Percentiles rank a stretch among this genome's conserved stretches.
These are phyloP conservation scores for Beverwykella pulmonaria DNA, from an alignment of 495 filamentous ascomycete species.

Conservation along the genomic window DNA sequence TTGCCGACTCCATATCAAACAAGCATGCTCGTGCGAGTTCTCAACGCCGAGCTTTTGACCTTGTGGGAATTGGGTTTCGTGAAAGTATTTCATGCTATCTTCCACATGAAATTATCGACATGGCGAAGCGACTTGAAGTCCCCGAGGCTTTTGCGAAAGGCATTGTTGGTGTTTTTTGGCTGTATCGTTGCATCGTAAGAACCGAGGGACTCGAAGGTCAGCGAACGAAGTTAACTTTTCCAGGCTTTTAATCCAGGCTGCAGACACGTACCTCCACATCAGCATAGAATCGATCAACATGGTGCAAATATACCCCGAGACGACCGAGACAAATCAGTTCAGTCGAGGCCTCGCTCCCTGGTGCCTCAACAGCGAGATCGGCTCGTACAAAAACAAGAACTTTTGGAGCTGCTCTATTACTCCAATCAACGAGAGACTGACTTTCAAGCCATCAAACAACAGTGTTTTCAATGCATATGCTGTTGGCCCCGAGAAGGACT, in stretches of 20 bases:
- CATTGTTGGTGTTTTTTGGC: not conserved
- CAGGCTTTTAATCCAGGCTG: constrained; percentile 3
- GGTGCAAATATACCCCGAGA: not conserved
- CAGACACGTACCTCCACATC: constrained; percentile 1
- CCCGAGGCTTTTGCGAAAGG: not conserved
- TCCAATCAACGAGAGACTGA: not conserved
- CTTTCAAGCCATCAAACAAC: not conserved
- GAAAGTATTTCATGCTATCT: not conserved
- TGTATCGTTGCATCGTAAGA: not conserved
- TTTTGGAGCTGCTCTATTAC: constrained; percentile 24
- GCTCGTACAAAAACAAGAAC: constrained; percentile 3
- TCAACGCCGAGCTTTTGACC: constrained; percentile 5
- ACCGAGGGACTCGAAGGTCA: not conserved
- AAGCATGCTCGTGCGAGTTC: constrained; percentile 5
- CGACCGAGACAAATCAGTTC: not conserved
- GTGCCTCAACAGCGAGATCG: not conserved
- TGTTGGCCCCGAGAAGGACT: not conserved
- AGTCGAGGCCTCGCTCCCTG: constrained; percentile 7
- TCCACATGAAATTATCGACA: not conserved
- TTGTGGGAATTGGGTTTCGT: constrained; percentile 1
- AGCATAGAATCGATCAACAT: not conserved
- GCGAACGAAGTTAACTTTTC: not conserved
- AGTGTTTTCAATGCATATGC: not conserved
- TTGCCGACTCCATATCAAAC: constrained; percentile 13
- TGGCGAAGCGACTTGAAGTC: not conserved